Conservation (phyloP, 2,329 filamentous ascomycete genomes). For the Ophiostoma quercus region DNA sequence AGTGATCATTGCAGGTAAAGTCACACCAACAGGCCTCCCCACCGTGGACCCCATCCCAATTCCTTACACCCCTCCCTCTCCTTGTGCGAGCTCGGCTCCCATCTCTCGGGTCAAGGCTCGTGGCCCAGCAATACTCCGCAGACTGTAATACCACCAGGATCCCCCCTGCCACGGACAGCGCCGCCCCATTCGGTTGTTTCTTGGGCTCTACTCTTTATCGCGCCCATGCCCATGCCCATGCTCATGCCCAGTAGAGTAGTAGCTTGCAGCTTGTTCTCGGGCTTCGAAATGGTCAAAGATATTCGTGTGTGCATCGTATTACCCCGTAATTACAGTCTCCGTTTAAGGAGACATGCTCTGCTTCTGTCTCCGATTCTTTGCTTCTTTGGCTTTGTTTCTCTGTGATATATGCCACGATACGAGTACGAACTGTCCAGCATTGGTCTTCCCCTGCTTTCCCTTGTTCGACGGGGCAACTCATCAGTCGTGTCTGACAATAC, state of each 20-base stretch:
- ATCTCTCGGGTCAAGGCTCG: conserved; percentile 24
- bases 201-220: not conserved
- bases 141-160: conserved; percentile 4
- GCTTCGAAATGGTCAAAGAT: not conserved
- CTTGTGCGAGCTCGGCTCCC: conserved; percentile 26
- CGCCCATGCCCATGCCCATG: not conserved
- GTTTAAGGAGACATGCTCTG: not conserved
- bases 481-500: not conserved
- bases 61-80: conserved; percentile 12
- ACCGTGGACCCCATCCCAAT: not conserved
- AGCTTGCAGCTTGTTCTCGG: not conserved
- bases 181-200: conserved; percentile 1
- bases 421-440: not conserved
- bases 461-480: not conserved
- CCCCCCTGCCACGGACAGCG: conserved; percentile 12
- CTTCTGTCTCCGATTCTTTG: not conserved
- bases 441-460: not conserved
- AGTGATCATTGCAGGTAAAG: not conserved
- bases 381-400: not conserved
- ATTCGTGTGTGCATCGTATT: not conserved
- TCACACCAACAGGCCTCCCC: not conserved
- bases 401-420: not conserved
- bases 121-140: conserved; percentile 9
- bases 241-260: not conserved
- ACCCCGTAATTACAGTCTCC: not conserved